Evolutionary conservation across 352 stramenopile species (phyloP), one percentile per base, ranked within the genome.

Genomic region (Pythium periplocum): DNA sequence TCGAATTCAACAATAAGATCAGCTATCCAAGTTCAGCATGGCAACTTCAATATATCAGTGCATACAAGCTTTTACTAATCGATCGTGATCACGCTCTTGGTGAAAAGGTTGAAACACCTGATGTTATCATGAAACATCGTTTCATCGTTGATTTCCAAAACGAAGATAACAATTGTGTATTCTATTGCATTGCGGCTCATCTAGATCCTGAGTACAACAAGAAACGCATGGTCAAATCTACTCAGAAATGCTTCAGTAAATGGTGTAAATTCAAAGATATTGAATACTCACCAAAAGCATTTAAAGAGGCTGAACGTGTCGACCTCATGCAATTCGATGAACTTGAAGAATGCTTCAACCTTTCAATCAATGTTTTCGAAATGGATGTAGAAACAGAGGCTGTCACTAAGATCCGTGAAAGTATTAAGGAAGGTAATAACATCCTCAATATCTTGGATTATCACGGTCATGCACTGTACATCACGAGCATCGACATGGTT

Each of bases 141-240:
- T 48, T 68, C 26, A 64, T 26, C 17, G 17, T 68, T 48, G 58
- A 68, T 48, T 68, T 68, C 45, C 56, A 54, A 1, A n/a, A 59
- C n/a, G 37, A 32, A 46, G 38, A 45, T 8, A 61, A 52, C 8
- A 61, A 61, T 30, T 61, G 54, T 42, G n/a, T 61, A 34, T 50
- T 61, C 34, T 45, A 51, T 45, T 61, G 54, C 30, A 51, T 61
- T 32, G 54, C 46, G 1, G 54, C 54, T 45, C 46, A 50, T 50
- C 26, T 61, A 3, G 6, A 51, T 10, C 5, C 7, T 39, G 40
- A 7, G 3, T 26, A 49, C 6, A 61, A 61, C 38, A 34, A 33
- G 37, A 33, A 48, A n/a, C 41, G 45, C 11, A 53, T 60, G 17
- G 4, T 43, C 3, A 17, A 36, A 34, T 37, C 41, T 43, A 34